These are phyloP conservation scores for Hypoxylon sp. DNA, from an alignment of 2,329 filamentous ascomycete genomes.

Conservation along the genomic window DNA sequence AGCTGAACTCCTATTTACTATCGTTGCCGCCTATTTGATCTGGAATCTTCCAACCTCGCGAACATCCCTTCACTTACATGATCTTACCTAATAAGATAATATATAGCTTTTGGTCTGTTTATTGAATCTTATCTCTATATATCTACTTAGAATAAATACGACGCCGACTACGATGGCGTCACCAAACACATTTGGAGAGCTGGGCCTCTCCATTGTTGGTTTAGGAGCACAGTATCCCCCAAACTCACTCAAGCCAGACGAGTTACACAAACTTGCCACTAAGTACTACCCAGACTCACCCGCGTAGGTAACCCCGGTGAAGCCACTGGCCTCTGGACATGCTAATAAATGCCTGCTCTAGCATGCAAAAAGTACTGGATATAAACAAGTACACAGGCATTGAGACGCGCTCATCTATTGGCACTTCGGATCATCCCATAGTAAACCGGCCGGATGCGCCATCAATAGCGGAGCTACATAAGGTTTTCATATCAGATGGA, in stretches of 20 bases:
- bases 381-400: conserved; percentile 78
- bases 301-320: conserved; percentile 63
- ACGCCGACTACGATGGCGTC: conserved; percentile 58
- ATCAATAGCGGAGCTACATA: conserved; percentile 69
- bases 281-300: conserved; percentile 72
- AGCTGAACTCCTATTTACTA: not conserved
- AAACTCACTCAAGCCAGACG: conserved; percentile 64
- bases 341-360: conserved; percentile 51
- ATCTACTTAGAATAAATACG: not conserved
- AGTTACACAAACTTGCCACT: conserved; percentile 67
- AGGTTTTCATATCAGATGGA: conserved; percentile 70
- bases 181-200: conserved; percentile 62
- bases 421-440: conserved; percentile 71
- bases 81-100: not conserved
- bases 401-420: conserved; percentile 73
- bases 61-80: not conserved
- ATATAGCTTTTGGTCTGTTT: not conserved
- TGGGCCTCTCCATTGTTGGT: conserved; percentile 74
- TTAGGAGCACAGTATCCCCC: conserved; percentile 74
- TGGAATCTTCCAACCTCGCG: not conserved
- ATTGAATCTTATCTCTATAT: not conserved
- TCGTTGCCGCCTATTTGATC: not conserved
- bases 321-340: not conserved
- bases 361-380: conserved; percentile 73
- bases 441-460: conserved; percentile 70